Percentiles rank a stretch among this genome's conserved stretches.
These are phyloP conservation scores for Botryotinia narcissicola DNA, from an alignment of 2,329 filamentous ascomycete species.

Conservation along the genomic window DNA sequence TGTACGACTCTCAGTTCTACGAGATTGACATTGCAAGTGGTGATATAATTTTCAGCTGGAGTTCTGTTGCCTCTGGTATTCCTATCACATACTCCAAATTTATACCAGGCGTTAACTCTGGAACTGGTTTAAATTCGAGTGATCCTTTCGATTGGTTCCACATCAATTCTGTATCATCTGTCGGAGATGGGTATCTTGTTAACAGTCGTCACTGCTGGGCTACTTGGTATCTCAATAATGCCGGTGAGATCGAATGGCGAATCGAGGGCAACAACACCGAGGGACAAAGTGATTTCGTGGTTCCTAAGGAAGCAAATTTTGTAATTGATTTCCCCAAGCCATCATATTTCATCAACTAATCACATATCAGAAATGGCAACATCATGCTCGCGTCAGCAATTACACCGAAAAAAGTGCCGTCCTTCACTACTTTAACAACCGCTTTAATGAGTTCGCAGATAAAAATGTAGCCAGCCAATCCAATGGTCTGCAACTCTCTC, in stretches of 20 bases:
- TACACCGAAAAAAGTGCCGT: neutral
- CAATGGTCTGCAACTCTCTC: neutral
- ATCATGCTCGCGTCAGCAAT: neutral
- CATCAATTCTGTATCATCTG: slow-evolving; percentile 35
- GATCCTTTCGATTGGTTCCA: slow-evolving; percentile 37
- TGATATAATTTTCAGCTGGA: slow-evolving; percentile 45
- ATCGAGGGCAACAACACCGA: neutral
- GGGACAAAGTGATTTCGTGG: neutral
- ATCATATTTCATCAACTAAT: neutral
- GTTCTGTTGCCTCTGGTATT: slow-evolving; percentile 39
- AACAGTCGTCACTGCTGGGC: slow-evolving; percentile 33
- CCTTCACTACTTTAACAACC: slow-evolving; percentile 9
- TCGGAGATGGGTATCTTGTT: slow-evolving; percentile 33
- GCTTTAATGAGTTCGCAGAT: neutral
- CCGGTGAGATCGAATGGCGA: slow-evolving; percentile 22
- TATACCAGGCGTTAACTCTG: neutral
- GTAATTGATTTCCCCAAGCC: neutral
- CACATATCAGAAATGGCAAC: slow-evolving; percentile 10
- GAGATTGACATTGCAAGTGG: slow-evolving; percentile 44
- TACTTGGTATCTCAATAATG: slow-evolving; percentile 29
- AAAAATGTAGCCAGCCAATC: neutral
- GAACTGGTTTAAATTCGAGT: neutral
- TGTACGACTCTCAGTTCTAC: slow-evolving; percentile 42
- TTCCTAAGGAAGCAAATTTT: neutral
- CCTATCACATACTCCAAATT: slow-evolving; percentile 4